Conservation (phyloP, 2,329 filamentous ascomycete species). For the Madurella mycetomatis region DNA sequence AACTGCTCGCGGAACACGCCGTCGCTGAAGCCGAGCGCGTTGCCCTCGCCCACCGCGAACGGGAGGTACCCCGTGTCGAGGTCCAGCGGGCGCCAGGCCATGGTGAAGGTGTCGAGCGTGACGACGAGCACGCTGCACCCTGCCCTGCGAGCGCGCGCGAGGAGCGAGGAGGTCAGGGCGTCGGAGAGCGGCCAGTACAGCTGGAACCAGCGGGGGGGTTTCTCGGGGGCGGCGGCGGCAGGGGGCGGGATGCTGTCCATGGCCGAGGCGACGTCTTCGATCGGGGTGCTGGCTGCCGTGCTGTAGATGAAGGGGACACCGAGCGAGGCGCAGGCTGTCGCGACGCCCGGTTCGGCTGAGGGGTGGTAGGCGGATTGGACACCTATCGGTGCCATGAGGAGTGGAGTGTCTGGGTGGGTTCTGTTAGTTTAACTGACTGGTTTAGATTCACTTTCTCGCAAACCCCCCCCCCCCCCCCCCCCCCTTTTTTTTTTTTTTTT, state of each 20-base stretch:
- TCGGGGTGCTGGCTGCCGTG: slow-evolving; percentile 58
- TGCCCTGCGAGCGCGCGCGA: slow-evolving; percentile 55
- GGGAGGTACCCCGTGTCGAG: slow-evolving; percentile 59
- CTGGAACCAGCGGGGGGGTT: slow-evolving; percentile 62
- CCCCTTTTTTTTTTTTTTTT: neutral
- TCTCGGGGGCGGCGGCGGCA: neutral
- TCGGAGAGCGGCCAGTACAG: slow-evolving; percentile 69
- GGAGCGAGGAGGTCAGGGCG: slow-evolving; percentile 59
- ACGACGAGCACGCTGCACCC: slow-evolving; percentile 66
- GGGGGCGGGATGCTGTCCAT: slow-evolving; percentile 36
- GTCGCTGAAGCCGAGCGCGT: slow-evolving; percentile 61
- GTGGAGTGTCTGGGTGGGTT: slow-evolving; percentile 37
- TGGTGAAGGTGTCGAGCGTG: slow-evolving; percentile 66
- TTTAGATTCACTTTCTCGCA: too few species aligned
- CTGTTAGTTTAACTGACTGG: too few species aligned
- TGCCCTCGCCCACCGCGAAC: slow-evolving; percentile 56
- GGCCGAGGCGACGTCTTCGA: slow-evolving; percentile 62
- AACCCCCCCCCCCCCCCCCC: too few species aligned
- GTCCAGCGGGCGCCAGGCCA: slow-evolving; percentile 66
- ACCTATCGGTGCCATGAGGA: slow-evolving; percentile 64
- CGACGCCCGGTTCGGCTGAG: slow-evolving; percentile 60
- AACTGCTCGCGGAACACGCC: slow-evolving; percentile 60
- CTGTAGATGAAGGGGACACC: slow-evolving; percentile 63
- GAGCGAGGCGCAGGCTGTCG: slow-evolving; percentile 56
- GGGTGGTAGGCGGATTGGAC: slow-evolving; percentile 64